phyloP scores from a whole-genome alignment of 306 rosid species.

The Begonia masoniana region DNA sequence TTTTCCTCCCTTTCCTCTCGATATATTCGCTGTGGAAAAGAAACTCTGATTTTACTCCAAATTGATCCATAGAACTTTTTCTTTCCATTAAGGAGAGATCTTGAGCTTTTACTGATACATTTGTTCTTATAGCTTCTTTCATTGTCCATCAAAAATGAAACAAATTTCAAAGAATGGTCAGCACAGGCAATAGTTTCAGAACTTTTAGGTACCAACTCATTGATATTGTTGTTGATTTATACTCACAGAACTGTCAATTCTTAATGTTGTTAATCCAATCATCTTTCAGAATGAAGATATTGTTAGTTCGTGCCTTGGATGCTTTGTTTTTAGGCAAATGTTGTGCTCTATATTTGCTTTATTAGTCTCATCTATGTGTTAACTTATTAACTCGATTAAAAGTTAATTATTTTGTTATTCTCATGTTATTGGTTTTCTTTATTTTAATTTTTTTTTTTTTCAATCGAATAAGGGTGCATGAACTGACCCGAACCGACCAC shows the following conservation, averaged over 20 bases:
- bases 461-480: too few relatives aligned
- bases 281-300: too few relatives aligned
- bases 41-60: constrained; percentile 3
- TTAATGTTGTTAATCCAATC: too few relatives aligned
- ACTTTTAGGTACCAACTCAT: background rate
- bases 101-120: background rate
- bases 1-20: constrained; percentile 17
- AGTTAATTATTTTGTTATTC: too few relatives aligned
- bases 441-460: too few relatives aligned
- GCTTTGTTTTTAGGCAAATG: too few relatives aligned
- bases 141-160: background rate
- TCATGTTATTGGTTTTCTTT: too few relatives aligned
- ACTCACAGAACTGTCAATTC: background rate
- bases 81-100: background rate
- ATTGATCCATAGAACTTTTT: background rate
- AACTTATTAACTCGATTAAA: too few relatives aligned
- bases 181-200: background rate
- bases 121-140: background rate
- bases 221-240: background rate
- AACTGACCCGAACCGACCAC: too few relatives aligned
- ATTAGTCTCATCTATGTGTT: too few relatives aligned
- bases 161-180: background rate
- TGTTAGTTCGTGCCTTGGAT: too few relatives aligned
- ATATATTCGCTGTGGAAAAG: constrained; percentile 27
- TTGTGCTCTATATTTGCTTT: too few relatives aligned